Conservation (phyloP, 257 asterid genomes). For the Nicotiana benthamiana region DNA sequence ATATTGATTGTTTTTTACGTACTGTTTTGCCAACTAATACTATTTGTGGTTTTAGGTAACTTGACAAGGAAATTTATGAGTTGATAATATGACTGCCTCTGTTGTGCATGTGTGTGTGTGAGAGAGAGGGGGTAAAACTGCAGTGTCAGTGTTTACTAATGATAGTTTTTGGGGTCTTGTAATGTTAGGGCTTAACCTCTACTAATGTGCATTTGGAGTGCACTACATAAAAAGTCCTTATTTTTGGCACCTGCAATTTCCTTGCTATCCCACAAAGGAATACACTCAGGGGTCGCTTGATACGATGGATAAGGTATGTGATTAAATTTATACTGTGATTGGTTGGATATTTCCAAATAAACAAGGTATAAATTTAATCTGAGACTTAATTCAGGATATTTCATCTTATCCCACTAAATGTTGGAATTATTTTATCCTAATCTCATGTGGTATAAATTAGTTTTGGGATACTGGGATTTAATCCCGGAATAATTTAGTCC, state of each 20-base stretch:
- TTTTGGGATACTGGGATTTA: too few relatives aligned
- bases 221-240: not conserved
- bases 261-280: not conserved
- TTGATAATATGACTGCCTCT: not conserved
- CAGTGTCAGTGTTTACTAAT: not conserved
- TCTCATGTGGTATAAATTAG: too few relatives aligned
- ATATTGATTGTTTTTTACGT: not conserved
- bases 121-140: not conserved
- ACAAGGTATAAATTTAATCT: too few relatives aligned
- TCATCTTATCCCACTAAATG: too few relatives aligned
- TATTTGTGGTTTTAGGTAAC: not conserved
- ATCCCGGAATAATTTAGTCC: too few relatives aligned
- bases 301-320: too few relatives aligned
- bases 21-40: conserved; percentile 10
- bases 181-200: not conserved
- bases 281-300: too few relatives aligned
- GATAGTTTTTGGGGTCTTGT: not conserved
- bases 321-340: too few relatives aligned
- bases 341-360: too few relatives aligned
- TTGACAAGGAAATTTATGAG: not conserved
- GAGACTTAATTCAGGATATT: too few relatives aligned
- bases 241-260: not conserved
- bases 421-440: too few relatives aligned
- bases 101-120: not conserved
- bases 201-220: not conserved